Percentiles rank a stretch among this genome's conserved stretches.
phyloP scores from a whole-genome alignment of 176 grass and related monocot genomes.

The Aegilops tauschii region DNA sequence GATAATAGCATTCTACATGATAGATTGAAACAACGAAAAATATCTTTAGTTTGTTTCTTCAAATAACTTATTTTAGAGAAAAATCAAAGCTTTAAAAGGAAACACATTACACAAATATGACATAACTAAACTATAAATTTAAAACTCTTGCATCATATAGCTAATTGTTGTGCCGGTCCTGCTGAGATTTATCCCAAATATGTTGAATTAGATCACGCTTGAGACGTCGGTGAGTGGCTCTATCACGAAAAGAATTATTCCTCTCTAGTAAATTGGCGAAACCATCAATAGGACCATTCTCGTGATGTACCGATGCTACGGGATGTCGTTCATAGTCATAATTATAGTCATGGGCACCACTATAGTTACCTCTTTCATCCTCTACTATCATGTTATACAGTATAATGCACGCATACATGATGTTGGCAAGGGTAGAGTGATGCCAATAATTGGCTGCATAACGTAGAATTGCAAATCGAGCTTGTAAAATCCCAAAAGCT shows the following conservation, averaged over 20 bases:
- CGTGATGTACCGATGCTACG: neutral
- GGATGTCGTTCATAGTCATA: neutral
- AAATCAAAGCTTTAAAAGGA: too few species aligned
- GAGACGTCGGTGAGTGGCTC: neutral
- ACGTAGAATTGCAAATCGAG: neutral
- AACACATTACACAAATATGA: neutral
- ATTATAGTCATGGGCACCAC: neutral
- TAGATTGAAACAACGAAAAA: too few species aligned
- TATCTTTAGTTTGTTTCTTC: too few species aligned
- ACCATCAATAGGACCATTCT: neutral
- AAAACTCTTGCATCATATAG: neutral
- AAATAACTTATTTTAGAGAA: too few species aligned
- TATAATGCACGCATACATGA: neutral
- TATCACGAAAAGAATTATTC: neutral
- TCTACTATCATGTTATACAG: neutral
- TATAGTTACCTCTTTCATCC: neutral
- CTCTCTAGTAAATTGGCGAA: neutral
- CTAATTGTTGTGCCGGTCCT: neutral
- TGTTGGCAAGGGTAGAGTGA: neutral
- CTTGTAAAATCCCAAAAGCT: neutral
- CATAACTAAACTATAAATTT: neutral
- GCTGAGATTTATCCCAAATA: neutral
- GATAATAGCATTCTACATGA: too few species aligned
- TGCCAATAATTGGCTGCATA: neutral
- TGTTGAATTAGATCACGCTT: neutral